Evolutionary conservation across 2,329 filamentous ascomycete genomes (phyloP).

Genomic region (Aschersonia sp.): DNA sequence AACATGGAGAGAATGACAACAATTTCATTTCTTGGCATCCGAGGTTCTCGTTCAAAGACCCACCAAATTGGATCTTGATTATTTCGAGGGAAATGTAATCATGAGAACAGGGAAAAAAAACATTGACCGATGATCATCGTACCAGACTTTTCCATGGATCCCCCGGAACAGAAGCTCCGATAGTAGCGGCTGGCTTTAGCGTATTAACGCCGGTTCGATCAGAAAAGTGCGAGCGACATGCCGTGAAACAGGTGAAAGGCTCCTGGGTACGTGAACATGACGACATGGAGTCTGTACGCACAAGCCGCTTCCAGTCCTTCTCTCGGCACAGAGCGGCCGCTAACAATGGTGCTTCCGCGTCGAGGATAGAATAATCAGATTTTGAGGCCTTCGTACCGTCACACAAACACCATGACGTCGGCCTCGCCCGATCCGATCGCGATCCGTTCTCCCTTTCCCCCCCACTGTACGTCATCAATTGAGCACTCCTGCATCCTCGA

Average conservation of each 20-base stretch:
- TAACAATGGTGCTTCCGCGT: background rate
- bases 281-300: slow-evolving; percentile 21
- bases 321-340: background rate
- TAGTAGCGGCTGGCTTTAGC: background rate
- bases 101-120: too few species aligned
- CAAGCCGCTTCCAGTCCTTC: background rate
- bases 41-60: too few species aligned
- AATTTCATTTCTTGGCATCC: too few species aligned
- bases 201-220: too few species aligned
- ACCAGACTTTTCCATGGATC: too few species aligned
- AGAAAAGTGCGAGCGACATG: too few species aligned
- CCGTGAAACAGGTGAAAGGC: too few species aligned
- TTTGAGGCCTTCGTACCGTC: background rate
- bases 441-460: background rate
- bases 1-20: too few species aligned
- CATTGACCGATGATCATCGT: too few species aligned
- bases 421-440: background rate
- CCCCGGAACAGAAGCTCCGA: slow-evolving; percentile 16
- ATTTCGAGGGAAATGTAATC: too few species aligned
- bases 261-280: slow-evolving; percentile 34
- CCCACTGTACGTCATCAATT: background rate
- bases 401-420: background rate
- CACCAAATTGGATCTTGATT: too few species aligned
- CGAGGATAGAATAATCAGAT: background rate
- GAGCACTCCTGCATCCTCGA: background rate